phyloP scores from a whole-genome alignment of 805 yeast species.

The Komagataella pseudopastoris region DNA sequence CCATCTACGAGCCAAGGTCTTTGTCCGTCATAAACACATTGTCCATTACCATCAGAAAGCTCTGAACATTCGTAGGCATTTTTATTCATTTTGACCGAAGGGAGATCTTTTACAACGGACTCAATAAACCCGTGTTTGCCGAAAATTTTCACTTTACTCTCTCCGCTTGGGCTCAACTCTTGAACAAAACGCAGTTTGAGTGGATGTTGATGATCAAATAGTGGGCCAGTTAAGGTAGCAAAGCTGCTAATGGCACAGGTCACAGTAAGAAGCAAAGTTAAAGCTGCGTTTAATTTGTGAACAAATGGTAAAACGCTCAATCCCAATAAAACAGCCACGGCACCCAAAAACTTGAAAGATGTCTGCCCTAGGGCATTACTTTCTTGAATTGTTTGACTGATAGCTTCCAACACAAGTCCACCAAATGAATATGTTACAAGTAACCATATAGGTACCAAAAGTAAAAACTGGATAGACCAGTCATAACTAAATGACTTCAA shows the following conservation, averaged over 20 bases:
- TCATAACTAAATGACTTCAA: constrained; percentile 47
- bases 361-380: constrained; percentile 27
- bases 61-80: constrained; percentile 18
- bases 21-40: constrained; percentile 36
- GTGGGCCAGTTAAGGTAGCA: constrained; percentile 24
- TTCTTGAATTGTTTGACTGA: constrained; percentile 64
- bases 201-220: constrained; percentile 55
- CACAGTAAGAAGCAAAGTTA: constrained; percentile 25
- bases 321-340: constrained; percentile 23
- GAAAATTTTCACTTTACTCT: constrained; percentile 22
- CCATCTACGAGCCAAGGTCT: constrained; percentile 35
- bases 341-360: constrained; percentile 21
- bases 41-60: constrained; percentile 31
- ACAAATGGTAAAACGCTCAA: constrained; percentile 53
- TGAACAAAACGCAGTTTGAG: constrained; percentile 64
- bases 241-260: constrained; percentile 24
- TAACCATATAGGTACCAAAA: constrained; percentile 53
- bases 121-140: constrained; percentile 35
- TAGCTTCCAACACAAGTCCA: constrained; percentile 44
- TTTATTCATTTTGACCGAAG: constrained; percentile 34
- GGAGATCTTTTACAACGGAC: constrained; percentile 42
- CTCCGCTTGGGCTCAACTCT: constrained; percentile 30
- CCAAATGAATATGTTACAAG: constrained; percentile 42
- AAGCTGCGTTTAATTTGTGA: constrained; percentile 46
- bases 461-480: constrained; percentile 66